A percentile compares a stretch with the other conserved stretches of the same genome.
These are phyloP conservation scores for Spirogloea muscicola DNA, from an alignment of 139 green algal genomes.

Conservation along the genomic window DNA sequence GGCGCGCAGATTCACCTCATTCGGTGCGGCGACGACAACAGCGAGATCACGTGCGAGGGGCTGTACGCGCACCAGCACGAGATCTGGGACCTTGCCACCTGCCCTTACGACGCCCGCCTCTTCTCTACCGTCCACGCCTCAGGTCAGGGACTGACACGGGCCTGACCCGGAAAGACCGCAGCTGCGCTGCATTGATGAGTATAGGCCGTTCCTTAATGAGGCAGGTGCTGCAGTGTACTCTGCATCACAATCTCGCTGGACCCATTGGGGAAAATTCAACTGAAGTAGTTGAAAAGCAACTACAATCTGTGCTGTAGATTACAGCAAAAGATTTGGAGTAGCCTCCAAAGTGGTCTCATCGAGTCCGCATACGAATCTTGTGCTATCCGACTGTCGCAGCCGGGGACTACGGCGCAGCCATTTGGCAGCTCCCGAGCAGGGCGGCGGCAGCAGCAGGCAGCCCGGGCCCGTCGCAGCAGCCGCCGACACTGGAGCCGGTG, in stretches of 20 bases:
- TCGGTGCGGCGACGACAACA: constrained; percentile 13
- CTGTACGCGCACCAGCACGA: constrained; percentile 22
- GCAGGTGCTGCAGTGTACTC: background rate
- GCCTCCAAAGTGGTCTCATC: no score
- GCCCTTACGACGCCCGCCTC: constrained; percentile 20
- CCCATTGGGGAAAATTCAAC: background rate
- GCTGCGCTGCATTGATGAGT: no score
- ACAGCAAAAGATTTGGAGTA: no score
- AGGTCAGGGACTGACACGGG: no score
- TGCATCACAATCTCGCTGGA: background rate
- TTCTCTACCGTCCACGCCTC: constrained; percentile 33
- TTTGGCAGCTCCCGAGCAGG: background rate
- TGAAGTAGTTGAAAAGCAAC: background rate
- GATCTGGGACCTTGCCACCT: constrained; percentile 40
- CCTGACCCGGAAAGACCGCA: no score
- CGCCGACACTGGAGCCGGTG: no score
- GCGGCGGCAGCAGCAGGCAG: no score
- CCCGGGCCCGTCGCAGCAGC: no score
- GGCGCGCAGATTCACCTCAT: constrained; percentile 32
- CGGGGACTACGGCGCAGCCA: constrained; percentile 1
- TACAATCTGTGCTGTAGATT: background rate
- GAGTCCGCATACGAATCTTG: background rate
- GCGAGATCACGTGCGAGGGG: constrained; percentile 26
- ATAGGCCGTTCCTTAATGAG: background rate
- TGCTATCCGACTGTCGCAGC: no score